phyloP scores from a whole-genome alignment of 2,329 filamentous ascomycete species.

The Passalora sequoiae region DNA sequence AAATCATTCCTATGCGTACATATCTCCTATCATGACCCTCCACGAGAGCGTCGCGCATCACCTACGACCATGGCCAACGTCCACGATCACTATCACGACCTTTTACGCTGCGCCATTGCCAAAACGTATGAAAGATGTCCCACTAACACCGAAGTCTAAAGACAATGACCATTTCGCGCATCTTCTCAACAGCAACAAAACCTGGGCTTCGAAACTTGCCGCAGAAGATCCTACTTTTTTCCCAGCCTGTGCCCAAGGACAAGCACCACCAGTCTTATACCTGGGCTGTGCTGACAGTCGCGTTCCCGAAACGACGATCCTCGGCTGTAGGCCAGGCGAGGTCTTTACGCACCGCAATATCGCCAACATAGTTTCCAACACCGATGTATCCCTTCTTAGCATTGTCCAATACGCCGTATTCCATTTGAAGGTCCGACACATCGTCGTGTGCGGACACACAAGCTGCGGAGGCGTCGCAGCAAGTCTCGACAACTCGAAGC shows the following conservation, averaged over 20 bases:
- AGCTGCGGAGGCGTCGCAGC: constrained; percentile 56
- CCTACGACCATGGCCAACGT: neutral
- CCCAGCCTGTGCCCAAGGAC: constrained; percentile 60
- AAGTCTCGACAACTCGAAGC: constrained; percentile 51
- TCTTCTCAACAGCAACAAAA: constrained; percentile 62
- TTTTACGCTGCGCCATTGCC: neutral
- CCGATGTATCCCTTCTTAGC: constrained; percentile 67
- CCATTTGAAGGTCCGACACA: constrained; percentile 62
- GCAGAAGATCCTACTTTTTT: constrained; percentile 68
- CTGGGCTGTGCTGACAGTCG: constrained; percentile 83
- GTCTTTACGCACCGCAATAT: constrained; percentile 90
- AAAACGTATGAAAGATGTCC: neutral
- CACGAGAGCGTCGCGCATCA: neutral
- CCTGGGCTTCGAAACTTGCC: constrained; percentile 62
- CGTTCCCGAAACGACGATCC: constrained; percentile 75
- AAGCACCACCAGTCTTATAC: constrained; percentile 68
- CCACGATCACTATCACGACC: neutral
- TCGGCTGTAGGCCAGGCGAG: constrained; percentile 73
- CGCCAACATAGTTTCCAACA: constrained; percentile 71
- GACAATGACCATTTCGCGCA: constrained; percentile 31
- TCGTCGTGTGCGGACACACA: constrained; percentile 59
- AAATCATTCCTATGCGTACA: neutral
- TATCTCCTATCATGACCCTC: neutral
- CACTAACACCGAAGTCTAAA: neutral
- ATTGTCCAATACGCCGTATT: constrained; percentile 76